Conservation (phyloP, 805 yeast species). For the Kodamaea sagamina region DNA sequence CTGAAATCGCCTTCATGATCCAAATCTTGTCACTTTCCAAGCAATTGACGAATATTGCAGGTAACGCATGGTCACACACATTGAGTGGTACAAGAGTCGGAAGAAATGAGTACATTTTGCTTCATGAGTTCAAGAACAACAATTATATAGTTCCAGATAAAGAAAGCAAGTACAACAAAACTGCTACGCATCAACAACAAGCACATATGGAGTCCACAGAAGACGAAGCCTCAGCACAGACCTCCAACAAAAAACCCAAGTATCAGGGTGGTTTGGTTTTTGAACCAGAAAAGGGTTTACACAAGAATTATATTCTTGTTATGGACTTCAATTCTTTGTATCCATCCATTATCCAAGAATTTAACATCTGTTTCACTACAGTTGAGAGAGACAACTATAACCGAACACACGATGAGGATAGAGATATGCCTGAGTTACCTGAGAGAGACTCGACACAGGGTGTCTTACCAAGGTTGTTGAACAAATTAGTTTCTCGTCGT, state of each 20-base stretch:
- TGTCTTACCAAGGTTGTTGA: constrained; percentile 81
- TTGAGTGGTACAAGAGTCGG: constrained; percentile 94
- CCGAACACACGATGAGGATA: constrained; percentile 50
- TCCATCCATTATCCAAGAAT: constrained; percentile 96
- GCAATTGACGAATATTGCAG: constrained; percentile 90
- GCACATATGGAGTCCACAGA: constrained; percentile 34
- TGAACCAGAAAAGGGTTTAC: constrained; percentile 94
- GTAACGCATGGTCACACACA: constrained; percentile 96
- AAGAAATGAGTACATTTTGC: constrained; percentile 86
- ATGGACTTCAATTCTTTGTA: constrained; percentile 98
- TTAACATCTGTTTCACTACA: constrained; percentile 94
- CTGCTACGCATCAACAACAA: constrained; percentile 37
- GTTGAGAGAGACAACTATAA: constrained; percentile 66
- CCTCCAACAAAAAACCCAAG: constrained; percentile 66
- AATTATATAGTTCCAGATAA: constrained; percentile 89
- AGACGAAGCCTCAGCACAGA: constrained; percentile 47
- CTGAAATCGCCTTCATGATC: constrained; percentile 75
- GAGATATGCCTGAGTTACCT: constrained; percentile 70
- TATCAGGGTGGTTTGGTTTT: constrained; percentile 93
- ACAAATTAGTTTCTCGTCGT: constrained; percentile 85
- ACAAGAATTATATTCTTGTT: constrained; percentile 82
- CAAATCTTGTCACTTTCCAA: constrained; percentile 88
- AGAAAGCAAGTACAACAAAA: constrained; percentile 47
- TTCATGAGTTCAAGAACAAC: constrained; percentile 85
- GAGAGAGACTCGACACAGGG: constrained; percentile 61